These are phyloP conservation scores for Oropetium thomaeum DNA, from an alignment of 176 grass and related monocot genomes.

Conservation along the genomic window DNA sequence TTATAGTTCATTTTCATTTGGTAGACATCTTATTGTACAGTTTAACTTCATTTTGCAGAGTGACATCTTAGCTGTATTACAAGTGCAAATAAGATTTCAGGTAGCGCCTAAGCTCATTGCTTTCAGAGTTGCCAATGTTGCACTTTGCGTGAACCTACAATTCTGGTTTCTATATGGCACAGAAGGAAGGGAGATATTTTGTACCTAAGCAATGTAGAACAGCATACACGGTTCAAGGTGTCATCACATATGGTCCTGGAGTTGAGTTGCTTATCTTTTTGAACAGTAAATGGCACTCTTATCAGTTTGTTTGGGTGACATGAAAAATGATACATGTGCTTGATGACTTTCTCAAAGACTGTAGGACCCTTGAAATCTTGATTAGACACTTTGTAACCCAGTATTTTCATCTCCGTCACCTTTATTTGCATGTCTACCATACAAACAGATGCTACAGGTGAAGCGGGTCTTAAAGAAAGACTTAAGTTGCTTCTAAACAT, in stretches of 20 bases:
- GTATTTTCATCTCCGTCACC: neutral
- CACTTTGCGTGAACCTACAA: neutral
- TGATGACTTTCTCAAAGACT: constrained; percentile 12
- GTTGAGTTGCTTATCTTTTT: neutral
- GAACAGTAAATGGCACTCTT: neutral
- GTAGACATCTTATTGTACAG: constrained; percentile 33
- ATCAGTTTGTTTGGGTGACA: neutral
- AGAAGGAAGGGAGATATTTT: neutral
- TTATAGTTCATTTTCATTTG: neutral
- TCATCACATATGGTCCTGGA: neutral
- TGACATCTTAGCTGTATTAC: constrained; percentile 8
- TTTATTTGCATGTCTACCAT: constrained; percentile 10
- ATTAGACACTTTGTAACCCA: neutral
- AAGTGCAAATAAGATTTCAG: constrained; percentile 28
- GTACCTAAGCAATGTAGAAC: neutral
- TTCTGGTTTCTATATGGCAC: constrained; percentile 5
- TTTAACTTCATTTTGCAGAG: constrained; percentile 12
- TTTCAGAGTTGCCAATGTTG: constrained; percentile 5
- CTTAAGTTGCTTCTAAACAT: neutral
- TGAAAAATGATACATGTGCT: neutral
- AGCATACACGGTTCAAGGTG: neutral
- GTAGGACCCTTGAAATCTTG: neutral
- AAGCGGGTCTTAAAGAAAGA: constrained; percentile 7
- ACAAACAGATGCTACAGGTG: neutral
- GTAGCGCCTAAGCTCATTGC: constrained; percentile 14